Evolutionary conservation across 257 asterid genomes (phyloP).

Genomic region (Fraxinus cuspidata): DNA sequence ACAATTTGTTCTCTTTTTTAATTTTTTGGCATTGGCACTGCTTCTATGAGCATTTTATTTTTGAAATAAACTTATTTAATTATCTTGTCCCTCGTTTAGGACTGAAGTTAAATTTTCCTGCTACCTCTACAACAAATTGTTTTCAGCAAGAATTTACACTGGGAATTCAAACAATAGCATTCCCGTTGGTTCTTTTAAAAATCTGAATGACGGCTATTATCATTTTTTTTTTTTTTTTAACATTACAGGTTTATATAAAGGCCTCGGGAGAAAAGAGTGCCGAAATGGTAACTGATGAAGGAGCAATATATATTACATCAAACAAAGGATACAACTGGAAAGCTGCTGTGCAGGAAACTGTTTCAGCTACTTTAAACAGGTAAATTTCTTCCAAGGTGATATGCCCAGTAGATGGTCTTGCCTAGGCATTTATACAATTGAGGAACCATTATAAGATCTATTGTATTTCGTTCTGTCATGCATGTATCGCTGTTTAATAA

Average conservation of each 20-base stretch:
- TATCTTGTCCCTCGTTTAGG: not conserved
- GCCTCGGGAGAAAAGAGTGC: conserved; percentile 90
- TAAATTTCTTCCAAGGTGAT: conserved; percentile 34
- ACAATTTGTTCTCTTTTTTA: not conserved
- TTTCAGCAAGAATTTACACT: not conserved
- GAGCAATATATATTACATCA: conserved; percentile 88
- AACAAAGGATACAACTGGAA: conserved; percentile 97
- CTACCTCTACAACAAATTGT: not conserved
- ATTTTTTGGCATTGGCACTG: not conserved
- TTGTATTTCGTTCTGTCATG: not conserved
- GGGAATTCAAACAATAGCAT: not conserved
- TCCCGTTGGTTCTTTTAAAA: not conserved
- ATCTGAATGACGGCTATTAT: not conserved
- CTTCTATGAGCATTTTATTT: not conserved
- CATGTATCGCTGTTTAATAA: not conserved
- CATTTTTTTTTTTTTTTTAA: conserved; percentile 16
- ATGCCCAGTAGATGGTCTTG: not conserved
- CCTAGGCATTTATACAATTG: not conserved
- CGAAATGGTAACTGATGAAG: conserved; percentile 96
- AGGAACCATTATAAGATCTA: not conserved
- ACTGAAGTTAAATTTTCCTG: not conserved
- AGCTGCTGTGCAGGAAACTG: conserved; percentile 98
- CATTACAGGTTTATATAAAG: conserved; percentile 72
- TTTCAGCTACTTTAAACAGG: conserved; percentile 97
- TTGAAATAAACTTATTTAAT: not conserved